Evolutionary conservation across 306 rosid genomes (phyloP).

Genomic region (Calophaca sinica): DNA sequence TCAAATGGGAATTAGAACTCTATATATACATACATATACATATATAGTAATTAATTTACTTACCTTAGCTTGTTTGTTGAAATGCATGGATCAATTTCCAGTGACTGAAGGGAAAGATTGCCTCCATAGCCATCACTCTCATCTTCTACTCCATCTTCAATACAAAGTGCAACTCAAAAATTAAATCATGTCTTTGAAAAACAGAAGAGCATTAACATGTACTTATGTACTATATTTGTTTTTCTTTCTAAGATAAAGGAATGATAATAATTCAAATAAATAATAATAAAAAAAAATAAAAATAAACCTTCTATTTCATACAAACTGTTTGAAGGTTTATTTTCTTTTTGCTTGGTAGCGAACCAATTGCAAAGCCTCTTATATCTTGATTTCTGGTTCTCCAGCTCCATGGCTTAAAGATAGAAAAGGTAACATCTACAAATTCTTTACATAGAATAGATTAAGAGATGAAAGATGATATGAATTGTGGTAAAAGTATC

Average conservation of each 20-base stretch:
- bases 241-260: background rate
- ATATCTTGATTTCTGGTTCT: constrained; percentile 54
- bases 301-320: constrained; percentile 64
- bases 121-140: constrained; percentile 53
- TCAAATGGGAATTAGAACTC: background rate
- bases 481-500: constrained; percentile 39
- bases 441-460: constrained; percentile 11
- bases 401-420: constrained; percentile 51
- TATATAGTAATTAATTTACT: constrained; percentile 45
- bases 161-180: background rate
- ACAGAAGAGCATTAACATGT: background rate
- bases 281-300: background rate
- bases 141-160: constrained; percentile 64
- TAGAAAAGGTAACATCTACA: background rate
- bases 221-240: background rate
- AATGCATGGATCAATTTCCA: constrained; percentile 72
- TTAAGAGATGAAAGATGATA: constrained; percentile 10
- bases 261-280: background rate
- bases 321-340: constrained; percentile 50
- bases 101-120: constrained; percentile 53
- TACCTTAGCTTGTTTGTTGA: constrained; percentile 75
- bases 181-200: constrained; percentile 4
- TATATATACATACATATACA: background rate
- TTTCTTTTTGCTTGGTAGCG: constrained; percentile 55
- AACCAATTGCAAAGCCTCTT: constrained; percentile 63